Percentiles rank a stretch among this genome's conserved stretches.
These are phyloP conservation scores for Colletotrichum falcatum DNA, from an alignment of 2,329 filamentous ascomycete genomes.

Conservation along the genomic window DNA sequence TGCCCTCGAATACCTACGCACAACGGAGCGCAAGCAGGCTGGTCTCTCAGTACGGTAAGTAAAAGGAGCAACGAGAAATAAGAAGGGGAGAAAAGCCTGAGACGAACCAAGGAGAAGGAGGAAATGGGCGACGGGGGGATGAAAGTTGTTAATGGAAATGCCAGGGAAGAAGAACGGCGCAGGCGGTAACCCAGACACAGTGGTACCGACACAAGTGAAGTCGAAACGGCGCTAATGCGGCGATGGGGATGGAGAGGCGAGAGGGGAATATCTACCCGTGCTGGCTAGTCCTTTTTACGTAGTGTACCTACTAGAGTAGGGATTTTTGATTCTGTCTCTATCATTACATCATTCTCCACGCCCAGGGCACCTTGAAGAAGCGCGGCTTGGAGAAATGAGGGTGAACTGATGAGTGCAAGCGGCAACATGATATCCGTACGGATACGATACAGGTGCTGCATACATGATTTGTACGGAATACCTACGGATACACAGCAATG, in stretches of 20 bases:
- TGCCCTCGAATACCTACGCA: neutral
- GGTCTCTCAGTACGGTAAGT: slow-evolving; percentile 4
- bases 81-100: neutral
- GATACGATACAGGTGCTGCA: neutral
- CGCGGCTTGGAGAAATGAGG: neutral
- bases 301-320: no score
- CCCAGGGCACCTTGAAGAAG: neutral
- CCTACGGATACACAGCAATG: no score
- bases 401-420: neutral
- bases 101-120: neutral
- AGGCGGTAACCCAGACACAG: slow-evolving; percentile 20
- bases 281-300: neutral
- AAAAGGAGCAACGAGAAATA: neutral
- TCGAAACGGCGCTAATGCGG: slow-evolving; percentile 35
- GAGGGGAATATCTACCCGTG: neutral
- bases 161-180: slow-evolving; percentile 24
- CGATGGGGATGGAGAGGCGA: slow-evolving; percentile 31
- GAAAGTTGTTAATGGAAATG: slow-evolving; percentile 19
- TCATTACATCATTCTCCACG: neutral
- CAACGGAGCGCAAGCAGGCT: slow-evolving; percentile 7
- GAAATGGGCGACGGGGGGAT: neutral
- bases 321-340: slow-evolving; percentile 11
- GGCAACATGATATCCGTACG: neutral
- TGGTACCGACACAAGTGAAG: slow-evolving; percentile 33
- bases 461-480: neutral